Percentiles rank a stretch among this genome's conserved stretches.
Conservation (phyloP, 2,329 filamentous ascomycete species). For the Myrmaecium sp. region DNA sequence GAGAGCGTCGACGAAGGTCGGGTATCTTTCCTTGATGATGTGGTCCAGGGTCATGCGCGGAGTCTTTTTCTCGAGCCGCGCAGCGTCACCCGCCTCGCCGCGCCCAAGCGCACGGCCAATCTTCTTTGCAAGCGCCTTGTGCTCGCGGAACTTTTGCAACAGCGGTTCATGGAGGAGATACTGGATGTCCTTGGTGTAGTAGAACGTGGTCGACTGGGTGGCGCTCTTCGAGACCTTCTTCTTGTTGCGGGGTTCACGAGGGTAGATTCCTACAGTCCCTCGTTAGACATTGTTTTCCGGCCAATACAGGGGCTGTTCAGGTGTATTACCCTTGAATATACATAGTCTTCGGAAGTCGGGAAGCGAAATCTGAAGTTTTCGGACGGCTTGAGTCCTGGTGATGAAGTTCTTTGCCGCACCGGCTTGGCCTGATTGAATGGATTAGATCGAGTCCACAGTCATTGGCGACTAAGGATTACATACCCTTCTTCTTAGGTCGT, state of each 20-base stretch:
- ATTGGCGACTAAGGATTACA: constrained; percentile 5
- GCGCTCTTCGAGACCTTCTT: constrained; percentile 91
- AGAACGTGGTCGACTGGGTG: constrained; percentile 82
- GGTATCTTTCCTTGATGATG: constrained; percentile 94
- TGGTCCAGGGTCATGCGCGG: constrained; percentile 86
- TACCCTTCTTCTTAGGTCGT: constrained; percentile 46
- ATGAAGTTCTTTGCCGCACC: constrained; percentile 98
- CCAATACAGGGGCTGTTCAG: not conserved
- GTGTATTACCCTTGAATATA: constrained; percentile 74
- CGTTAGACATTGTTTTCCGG: not conserved
- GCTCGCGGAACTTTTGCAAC: constrained; percentile 85
- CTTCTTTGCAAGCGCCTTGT: constrained; percentile 95
- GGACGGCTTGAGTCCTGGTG: constrained; percentile 88
- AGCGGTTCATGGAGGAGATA: constrained; percentile 95
- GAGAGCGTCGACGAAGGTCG: constrained; percentile 86
- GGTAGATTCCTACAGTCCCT: constrained; percentile 58
- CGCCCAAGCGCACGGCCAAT: constrained; percentile 82
- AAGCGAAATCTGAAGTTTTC: constrained; percentile 92
- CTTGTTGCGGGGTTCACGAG: constrained; percentile 87
- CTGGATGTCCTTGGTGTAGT: constrained; percentile 88
- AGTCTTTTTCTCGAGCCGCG: constrained; percentile 79
- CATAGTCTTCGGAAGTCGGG: constrained; percentile 96
- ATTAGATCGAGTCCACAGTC: constrained; percentile 9
- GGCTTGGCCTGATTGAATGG: constrained; percentile 31
- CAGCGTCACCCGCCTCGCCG: constrained; percentile 78